Evolutionary conservation across 2,329 filamentous ascomycete species (phyloP).

Genomic region (Trichoderma pleuroti): DNA sequence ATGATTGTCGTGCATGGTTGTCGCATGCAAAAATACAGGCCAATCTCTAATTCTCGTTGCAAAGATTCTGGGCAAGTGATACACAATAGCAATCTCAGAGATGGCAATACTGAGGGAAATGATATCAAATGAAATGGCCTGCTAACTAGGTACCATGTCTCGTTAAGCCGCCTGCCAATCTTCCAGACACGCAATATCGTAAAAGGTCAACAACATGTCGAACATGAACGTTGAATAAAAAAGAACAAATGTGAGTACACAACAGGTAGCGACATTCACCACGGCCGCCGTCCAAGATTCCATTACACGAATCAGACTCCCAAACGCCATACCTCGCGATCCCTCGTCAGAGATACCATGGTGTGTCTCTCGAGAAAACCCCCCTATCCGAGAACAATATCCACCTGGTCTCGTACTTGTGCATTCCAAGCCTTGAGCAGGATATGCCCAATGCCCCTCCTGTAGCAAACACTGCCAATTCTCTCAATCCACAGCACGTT

Average conservation of each 20-base stretch:
- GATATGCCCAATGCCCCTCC: conserved; percentile 43
- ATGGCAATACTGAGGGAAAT: background rate
- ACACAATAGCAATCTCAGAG: background rate
- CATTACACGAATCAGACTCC: background rate
- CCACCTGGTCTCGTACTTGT: conserved; percentile 39
- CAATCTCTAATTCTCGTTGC: background rate
- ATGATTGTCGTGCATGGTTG: conserved; percentile 3
- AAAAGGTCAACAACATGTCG: conserved; percentile 35
- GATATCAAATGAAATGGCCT: conserved; percentile 57
- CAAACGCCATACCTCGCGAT: background rate
- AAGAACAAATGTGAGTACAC: background rate
- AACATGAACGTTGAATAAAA: background rate
- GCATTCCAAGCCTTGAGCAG: conserved; percentile 40
- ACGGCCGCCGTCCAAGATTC: background rate
- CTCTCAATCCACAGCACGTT: conserved; percentile 47
- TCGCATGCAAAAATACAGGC: background rate
- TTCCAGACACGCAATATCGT: conserved; percentile 71
- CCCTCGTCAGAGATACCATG: background rate
- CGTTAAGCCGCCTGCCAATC: background rate
- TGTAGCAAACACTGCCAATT: conserved; percentile 41
- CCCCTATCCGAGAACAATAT: conserved; percentile 43
- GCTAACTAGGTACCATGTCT: conserved; percentile 30
- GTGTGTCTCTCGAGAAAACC: conserved; percentile 63
- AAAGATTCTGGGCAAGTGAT: background rate
- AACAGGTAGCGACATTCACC: conserved; percentile 34